Percentiles rank a stretch among this genome's conserved stretches.
Conservation (phyloP, 163 green algal species). For the Prototheca wickerhamii region DNA sequence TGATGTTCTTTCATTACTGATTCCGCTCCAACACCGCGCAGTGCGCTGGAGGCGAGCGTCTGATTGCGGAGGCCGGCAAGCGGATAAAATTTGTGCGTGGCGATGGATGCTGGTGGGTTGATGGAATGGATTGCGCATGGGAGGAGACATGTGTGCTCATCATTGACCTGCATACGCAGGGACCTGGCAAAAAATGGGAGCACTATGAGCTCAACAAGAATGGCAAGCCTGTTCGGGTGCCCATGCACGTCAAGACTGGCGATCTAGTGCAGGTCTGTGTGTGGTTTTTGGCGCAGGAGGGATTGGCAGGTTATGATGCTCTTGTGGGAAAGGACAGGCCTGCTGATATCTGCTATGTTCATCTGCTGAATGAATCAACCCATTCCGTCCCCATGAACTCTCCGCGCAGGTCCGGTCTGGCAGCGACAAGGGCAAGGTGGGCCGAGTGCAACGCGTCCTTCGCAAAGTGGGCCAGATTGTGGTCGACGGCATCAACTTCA, state of each 20-base stretch:
- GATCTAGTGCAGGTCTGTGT: conserved; percentile 69
- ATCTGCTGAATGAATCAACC: too few species aligned
- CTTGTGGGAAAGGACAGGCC: background rate
- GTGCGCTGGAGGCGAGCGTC: too few species aligned
- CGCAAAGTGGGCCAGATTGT: conserved; percentile 76
- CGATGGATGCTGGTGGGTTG: too few species aligned
- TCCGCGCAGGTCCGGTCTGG: conserved; percentile 74
- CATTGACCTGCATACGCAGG: conserved; percentile 25
- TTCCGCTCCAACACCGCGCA: too few species aligned
- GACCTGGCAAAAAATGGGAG: conserved; percentile 85
- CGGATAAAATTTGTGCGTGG: too few species aligned
- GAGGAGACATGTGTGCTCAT: background rate
- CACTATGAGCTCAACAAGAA: conserved; percentile 66
- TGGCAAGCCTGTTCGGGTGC: conserved; percentile 63
- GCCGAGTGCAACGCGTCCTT: conserved; percentile 67
- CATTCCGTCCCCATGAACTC: too few species aligned
- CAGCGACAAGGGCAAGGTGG: conserved; percentile 90
- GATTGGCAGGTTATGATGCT: background rate
- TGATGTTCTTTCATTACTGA: too few species aligned
- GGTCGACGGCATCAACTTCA: conserved; percentile 90
- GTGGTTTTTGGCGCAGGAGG: background rate
- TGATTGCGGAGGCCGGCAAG: too few species aligned
- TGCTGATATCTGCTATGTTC: too few species aligned
- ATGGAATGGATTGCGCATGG: too few species aligned
- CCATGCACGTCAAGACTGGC: conserved; percentile 86